These are phyloP conservation scores for Coemansia sp. DNA, from an alignment of 192 early-diverging fungal species.

Conservation along the genomic window DNA sequence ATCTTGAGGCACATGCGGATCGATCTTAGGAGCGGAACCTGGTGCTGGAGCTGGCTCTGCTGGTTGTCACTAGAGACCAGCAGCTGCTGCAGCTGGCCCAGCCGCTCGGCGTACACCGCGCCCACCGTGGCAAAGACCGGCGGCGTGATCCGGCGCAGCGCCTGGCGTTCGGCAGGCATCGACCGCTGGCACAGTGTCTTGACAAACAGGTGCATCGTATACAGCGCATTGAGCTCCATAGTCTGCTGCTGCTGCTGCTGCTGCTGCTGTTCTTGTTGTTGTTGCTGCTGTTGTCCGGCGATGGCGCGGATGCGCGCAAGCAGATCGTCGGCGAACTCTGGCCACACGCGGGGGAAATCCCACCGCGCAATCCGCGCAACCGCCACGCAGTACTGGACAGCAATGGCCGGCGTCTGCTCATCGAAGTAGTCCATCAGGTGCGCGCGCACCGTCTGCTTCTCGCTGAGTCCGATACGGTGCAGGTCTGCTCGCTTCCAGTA, in stretches of 20 bases:
- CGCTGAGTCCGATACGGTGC: conserved; percentile 59
- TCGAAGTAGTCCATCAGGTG: conserved; percentile 67
- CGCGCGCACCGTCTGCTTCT: conserved; percentile 71
- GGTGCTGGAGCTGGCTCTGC: too few relatives aligned
- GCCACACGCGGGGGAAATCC: conserved; percentile 90
- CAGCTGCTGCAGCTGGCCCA: conserved; percentile 56
- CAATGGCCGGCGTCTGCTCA: conserved; percentile 70
- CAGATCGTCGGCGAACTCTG: conserved; percentile 42
- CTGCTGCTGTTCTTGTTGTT: too few relatives aligned
- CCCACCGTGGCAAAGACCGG: conserved; percentile 68
- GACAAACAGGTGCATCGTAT: conserved; percentile 73
- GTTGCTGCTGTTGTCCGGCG: conserved; percentile 19
- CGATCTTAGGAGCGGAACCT: conserved; percentile 55
- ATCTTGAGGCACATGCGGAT: conserved; percentile 71
- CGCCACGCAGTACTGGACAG: conserved; percentile 74
- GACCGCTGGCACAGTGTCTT: conserved; percentile 75
- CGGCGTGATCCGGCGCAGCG: conserved; percentile 65
- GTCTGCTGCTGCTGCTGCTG: conserved; percentile 30
- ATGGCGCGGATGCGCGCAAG: conserved; percentile 18
- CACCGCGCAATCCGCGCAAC: conserved; percentile 80
- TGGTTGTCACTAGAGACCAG: background rate
- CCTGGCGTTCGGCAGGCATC: conserved; percentile 62
- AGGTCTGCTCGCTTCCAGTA: conserved; percentile 78
- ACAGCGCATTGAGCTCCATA: conserved; percentile 70
- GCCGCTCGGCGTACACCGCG: conserved; percentile 64